A percentile compares a stretch with the other conserved stretches of the same genome.
These are phyloP conservation scores for Russula compacta DNA, from an alignment of 768 basidiomycete species.

Conservation along the genomic window DNA sequence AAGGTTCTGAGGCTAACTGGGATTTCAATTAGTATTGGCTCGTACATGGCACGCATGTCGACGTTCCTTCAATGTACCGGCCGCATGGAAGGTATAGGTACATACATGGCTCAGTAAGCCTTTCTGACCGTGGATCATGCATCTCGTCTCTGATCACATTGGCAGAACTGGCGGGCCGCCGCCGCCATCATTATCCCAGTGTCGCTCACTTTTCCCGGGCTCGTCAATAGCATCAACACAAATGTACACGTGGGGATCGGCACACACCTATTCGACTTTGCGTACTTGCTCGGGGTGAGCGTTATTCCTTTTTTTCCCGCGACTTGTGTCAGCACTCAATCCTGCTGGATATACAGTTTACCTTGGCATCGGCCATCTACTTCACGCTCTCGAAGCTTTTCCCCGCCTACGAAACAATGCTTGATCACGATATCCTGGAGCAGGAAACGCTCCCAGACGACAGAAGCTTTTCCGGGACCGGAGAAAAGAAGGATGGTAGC, in stretches of 20 bases:
- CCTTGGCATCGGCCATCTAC: constrained; percentile 13
- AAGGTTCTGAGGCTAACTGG: neutral
- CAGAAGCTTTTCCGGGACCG: neutral
- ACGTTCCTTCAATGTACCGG: constrained; percentile 79
- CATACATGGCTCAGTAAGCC: constrained; percentile 52
- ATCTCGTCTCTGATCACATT: neutral
- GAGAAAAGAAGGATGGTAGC: neutral
- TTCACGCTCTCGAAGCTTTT: constrained; percentile 14
- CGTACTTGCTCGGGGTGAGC: constrained; percentile 65
- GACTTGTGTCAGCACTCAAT: neutral
- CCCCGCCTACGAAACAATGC: constrained; percentile 17
- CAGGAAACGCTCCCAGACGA: neutral
- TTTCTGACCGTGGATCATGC: neutral
- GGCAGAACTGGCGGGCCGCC: constrained; percentile 80
- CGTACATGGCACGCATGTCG: constrained; percentile 58
- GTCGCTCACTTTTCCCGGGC: constrained; percentile 64
- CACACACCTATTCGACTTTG: constrained; percentile 52
- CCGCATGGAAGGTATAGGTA: constrained; percentile 76
- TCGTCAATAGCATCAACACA: constrained; percentile 65
- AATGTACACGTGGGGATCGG: constrained; percentile 52
- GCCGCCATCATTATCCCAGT: constrained; percentile 60
- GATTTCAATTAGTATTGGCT: constrained; percentile 55
- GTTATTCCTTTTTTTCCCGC: neutral
- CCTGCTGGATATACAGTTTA: constrained; percentile 1
- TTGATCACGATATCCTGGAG: constrained; percentile 13